Base-by-base conservation (phyloP, 2,329 filamentous ascomycete genomes). In the Cladosporium velox region DNA sequence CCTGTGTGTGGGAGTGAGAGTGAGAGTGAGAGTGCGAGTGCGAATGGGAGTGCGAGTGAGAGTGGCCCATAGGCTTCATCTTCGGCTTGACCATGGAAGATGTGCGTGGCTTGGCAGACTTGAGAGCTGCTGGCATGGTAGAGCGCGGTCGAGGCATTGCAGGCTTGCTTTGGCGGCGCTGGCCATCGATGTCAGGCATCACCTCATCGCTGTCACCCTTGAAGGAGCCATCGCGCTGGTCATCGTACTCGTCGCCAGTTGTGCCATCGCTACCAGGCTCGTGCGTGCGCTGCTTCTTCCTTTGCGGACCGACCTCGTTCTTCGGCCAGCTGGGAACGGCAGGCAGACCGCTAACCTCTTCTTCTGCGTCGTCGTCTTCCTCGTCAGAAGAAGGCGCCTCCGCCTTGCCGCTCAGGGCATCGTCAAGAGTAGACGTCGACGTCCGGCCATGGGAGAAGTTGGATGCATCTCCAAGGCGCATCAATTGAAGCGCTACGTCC, bases 401-500 rank as follows among this genome's bases (percentile, higher is more conserved):
- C 49, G 93, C 93, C 73, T 88, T 89, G 58, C 93, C 93, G 77
- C 94, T 97, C 70, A 97, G 91, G 1, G 92, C 93, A 78, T 98
- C 94, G 74, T 98, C 94, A 65, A 95, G 83, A 6, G 94, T 97
- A 0, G 94, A 97, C 7, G 93, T 92, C 10, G 94, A 97, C 3
- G 92, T 96, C 71, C 94, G 91, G 64, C 93, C 93, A 74, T 97
- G 92, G 1, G 93, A 96, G 74, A 96, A 90, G 77, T 96, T 96
- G 65, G 93, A 95, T 72, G 93, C 92, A 77, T 97, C 93, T 55
- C 95, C 93, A 64, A 99, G 86, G 72, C 94, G 91, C 89, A 99
- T 98, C 74, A 99, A 84, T 80, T 98, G 95, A 76, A 97, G 90
- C 66, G 95, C 95, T 68, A 98, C 95, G 79, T 99, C 95, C 79